Evolutionary conservation across 169 alveolate species (phyloP).

Genomic region (Cryptosporidium felis): DNA sequence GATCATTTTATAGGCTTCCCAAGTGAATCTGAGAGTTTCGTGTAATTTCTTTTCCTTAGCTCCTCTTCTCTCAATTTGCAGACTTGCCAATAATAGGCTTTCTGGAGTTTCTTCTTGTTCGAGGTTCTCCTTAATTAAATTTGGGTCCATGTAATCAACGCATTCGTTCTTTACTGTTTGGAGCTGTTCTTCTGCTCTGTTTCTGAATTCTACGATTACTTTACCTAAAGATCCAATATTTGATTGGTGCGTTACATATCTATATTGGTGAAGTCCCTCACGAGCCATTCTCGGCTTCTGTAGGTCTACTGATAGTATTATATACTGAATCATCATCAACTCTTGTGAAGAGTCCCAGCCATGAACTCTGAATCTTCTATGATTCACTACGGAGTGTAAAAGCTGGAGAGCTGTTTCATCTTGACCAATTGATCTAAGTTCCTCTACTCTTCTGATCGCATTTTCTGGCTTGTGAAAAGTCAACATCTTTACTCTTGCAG

Average conservation of each 20-base stretch:
- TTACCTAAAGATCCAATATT: constrained; percentile 89
- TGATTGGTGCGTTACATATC: constrained; percentile 88
- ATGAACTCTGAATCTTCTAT: constrained; percentile 83
- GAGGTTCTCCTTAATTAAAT: constrained; percentile 37
- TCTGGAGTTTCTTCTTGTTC: constrained; percentile 86
- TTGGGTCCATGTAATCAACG: constrained; percentile 66
- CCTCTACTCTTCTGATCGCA: constrained; percentile 91
- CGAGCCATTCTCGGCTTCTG: constrained; percentile 88
- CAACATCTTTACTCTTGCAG: no score
- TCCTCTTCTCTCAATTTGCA: constrained; percentile 84
- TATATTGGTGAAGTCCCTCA: constrained; percentile 90
- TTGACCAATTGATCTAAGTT: constrained; percentile 87
- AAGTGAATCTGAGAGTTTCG: constrained; percentile 86
- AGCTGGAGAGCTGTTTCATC: constrained; percentile 88
- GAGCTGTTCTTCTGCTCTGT: constrained; percentile 87
- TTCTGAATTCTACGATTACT: constrained; percentile 87
- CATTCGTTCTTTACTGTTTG: constrained; percentile 79
- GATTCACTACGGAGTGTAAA: constrained; percentile 88
- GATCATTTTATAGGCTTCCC: constrained; percentile 95
- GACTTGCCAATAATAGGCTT: constrained; percentile 81
- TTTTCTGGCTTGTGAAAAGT: constrained; percentile 90
- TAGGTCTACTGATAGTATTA: constrained; percentile 86
- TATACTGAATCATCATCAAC: constrained; percentile 88
- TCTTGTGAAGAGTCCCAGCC: constrained; percentile 92
- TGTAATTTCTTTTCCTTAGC: constrained; percentile 81